Conservation (phyloP, 129 eudicot genomes). For the Saussurea involucrata region DNA sequence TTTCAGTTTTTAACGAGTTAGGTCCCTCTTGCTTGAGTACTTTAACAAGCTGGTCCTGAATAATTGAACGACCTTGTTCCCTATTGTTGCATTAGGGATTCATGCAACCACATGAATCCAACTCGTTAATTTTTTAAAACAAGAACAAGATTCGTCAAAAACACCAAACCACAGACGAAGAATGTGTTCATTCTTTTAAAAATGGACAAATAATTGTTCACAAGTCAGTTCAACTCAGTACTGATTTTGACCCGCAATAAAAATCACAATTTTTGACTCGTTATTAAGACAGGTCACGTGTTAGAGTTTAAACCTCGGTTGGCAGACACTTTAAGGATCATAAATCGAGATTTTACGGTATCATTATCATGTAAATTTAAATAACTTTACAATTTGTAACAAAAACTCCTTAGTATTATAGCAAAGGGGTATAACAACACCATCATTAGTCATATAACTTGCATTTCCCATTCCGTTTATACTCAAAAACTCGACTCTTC, state of each 20-base stretch:
- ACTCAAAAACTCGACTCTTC: conserved; percentile 89
- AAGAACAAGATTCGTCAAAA: neutral
- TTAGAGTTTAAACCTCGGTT: neutral
- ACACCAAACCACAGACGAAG: neutral
- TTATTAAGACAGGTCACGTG: neutral
- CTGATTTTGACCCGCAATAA: neutral
- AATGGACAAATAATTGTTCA: neutral
- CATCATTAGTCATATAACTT: conserved; percentile 10
- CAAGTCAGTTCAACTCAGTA: neutral
- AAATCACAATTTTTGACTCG: neutral
- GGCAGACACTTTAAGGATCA: neutral
- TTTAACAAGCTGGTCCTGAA: no score
- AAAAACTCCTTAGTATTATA: conserved; percentile 16
- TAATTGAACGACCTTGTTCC: no score
- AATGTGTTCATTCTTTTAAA: neutral
- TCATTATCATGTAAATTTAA: conserved; percentile 26
- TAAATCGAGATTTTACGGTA: conserved; percentile 6
- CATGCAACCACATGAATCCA: no score
- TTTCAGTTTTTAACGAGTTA: no score
- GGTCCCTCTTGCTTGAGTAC: no score
- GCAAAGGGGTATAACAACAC: conserved; percentile 20
- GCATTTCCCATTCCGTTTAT: conserved; percentile 8
- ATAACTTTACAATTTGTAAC: conserved; percentile 26
- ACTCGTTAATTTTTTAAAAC: no score
- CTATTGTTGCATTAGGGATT: no score